These are phyloP conservation scores for Phytopythium chamaehyphon DNA, from an alignment of 352 stramenopile species.

Conservation along the genomic window DNA sequence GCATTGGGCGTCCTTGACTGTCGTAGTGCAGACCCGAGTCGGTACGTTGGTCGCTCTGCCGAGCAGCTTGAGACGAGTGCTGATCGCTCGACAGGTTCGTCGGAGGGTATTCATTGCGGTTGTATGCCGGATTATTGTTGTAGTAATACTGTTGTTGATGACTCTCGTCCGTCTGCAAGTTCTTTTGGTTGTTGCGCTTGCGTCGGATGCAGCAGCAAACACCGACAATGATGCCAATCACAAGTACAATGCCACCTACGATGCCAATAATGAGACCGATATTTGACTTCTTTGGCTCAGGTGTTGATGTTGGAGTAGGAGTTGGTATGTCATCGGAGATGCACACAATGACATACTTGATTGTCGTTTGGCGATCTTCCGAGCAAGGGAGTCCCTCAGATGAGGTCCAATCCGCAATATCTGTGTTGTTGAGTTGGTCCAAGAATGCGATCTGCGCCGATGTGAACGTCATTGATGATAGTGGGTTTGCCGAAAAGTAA, in stretches of 20 bases:
- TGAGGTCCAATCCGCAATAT: conserved; percentile 6
- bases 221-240: background rate
- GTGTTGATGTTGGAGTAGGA: background rate
- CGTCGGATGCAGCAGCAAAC: background rate
- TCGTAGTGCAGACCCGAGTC: too few relatives aligned
- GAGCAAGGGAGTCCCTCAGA: background rate
- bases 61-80: background rate
- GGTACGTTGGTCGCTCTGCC: too few relatives aligned
- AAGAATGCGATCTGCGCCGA: conserved; percentile 15
- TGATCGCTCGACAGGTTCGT: background rate
- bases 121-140: background rate
- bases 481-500: conserved; percentile 9
- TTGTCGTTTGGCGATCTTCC: background rate
- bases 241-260: background rate
- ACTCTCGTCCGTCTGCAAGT: background rate
- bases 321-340: background rate
- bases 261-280: background rate
- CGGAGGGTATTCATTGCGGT: background rate
- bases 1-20: too few relatives aligned
- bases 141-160: background rate
- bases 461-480: conserved; percentile 14
- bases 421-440: conserved; percentile 10
- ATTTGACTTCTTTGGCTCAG: background rate
- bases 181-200: background rate
- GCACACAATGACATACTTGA: background rate